phyloP scores from a whole-genome alignment of 148 eudicot species.

The Arbutus unedo region DNA sequence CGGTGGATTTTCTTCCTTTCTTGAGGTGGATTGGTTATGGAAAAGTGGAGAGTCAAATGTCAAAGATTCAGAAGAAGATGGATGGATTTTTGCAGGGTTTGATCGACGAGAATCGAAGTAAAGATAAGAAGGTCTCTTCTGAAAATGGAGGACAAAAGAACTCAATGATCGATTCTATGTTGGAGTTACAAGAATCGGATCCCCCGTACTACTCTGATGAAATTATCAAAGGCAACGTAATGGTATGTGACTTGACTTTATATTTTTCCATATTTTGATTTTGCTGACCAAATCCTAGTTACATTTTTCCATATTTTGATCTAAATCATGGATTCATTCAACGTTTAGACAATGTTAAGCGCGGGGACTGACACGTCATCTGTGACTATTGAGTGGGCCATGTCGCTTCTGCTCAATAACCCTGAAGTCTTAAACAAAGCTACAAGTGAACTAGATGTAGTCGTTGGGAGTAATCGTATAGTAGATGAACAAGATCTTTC shows the following conservation, averaged over 20 bases:
- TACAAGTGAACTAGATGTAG: slow-evolving; percentile 13
- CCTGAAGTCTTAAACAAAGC: slow-evolving; percentile 22
- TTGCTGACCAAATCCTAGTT: background rate
- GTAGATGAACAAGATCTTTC: slow-evolving; percentile 23
- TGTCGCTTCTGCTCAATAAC: slow-evolving; percentile 21
- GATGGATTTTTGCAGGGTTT: slow-evolving; percentile 31
- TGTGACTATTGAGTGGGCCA: slow-evolving; percentile 24
- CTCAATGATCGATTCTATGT: slow-evolving; percentile 27
- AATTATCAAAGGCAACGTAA: slow-evolving; percentile 36
- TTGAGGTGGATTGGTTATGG: slow-evolving; percentile 29
- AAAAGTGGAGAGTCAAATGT: slow-evolving; percentile 27
- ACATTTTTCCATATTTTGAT: background rate
- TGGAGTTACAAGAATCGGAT: slow-evolving; percentile 29
- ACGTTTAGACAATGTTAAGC: slow-evolving; percentile 1
- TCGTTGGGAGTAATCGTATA: slow-evolving; percentile 3
- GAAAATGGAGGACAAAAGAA: background rate
- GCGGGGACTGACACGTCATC: slow-evolving; percentile 24
- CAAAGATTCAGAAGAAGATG: slow-evolving; percentile 11
- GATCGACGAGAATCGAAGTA: slow-evolving; percentile 17
- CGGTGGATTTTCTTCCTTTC: slow-evolving; percentile 31
- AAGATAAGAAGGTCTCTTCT: background rate
- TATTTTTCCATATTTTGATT: background rate
- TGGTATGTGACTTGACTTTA: slow-evolving; percentile 23
- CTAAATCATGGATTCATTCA: background rate
- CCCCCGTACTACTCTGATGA: slow-evolving; percentile 30